A percentile compares a stretch with the other conserved stretches of the same genome.
These are phyloP conservation scores for Aeschynomene evenia DNA, from an alignment of 306 rosid species.

Conservation along the genomic window DNA sequence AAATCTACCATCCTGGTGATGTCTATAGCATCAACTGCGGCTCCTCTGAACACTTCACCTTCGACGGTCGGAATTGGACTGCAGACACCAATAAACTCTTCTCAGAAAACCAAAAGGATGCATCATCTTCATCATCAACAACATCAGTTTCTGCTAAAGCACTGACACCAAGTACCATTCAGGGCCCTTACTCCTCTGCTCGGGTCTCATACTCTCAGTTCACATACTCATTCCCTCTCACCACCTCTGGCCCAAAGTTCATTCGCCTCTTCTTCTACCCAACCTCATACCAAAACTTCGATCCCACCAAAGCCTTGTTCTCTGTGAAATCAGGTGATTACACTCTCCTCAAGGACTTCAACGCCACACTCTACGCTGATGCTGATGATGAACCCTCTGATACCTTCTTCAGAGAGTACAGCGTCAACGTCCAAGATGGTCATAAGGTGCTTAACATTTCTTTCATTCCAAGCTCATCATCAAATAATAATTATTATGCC, in stretches of 20 bases:
- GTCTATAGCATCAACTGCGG: not conserved
- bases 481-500: constrained; percentile 13
- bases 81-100: not conserved
- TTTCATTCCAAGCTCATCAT: constrained; percentile 29
- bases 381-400: not conserved
- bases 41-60: not conserved
- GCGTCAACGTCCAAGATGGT: constrained; percentile 5
- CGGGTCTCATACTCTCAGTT: constrained; percentile 26
- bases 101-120: not conserved
- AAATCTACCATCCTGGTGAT: not conserved
- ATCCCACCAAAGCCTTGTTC: constrained; percentile 27
- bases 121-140: too few species aligned
- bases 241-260: constrained; percentile 40
- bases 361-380: constrained; percentile 22
- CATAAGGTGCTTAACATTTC: constrained; percentile 26
- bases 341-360: constrained; percentile 47
- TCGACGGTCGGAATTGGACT: not conserved
- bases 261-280: constrained; percentile 43
- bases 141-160: not conserved
- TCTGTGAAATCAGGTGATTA: constrained; percentile 37
- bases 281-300: not conserved
- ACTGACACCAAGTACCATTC: not conserved
- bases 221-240: constrained; percentile 35
- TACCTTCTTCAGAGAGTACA: constrained; percentile 29
- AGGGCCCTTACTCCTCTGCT: not conserved